These are phyloP conservation scores for Grosmannia serpens DNA, from an alignment of 2,329 filamentous ascomycete genomes.

Conservation along the genomic window DNA sequence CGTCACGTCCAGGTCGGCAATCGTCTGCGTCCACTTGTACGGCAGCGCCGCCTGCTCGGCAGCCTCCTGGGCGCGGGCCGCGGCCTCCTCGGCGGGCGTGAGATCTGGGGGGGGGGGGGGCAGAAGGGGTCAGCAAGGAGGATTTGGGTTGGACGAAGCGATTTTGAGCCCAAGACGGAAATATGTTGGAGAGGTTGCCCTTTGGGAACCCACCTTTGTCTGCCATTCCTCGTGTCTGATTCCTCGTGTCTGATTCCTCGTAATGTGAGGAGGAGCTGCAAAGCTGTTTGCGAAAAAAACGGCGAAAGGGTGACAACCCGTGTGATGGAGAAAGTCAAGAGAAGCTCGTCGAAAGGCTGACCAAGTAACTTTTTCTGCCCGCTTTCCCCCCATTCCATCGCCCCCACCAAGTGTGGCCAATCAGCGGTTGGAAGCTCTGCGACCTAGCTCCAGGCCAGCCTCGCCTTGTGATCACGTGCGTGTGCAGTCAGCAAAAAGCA, in stretches of 20 bases:
- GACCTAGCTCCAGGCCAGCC: neutral
- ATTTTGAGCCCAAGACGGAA: neutral
- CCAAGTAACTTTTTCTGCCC: neutral
- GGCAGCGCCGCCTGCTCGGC: constrained; percentile 84
- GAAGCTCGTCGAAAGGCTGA: neutral
- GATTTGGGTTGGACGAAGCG: too few relatives aligned
- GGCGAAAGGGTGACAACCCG: neutral
- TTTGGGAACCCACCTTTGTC: constrained; percentile 25
- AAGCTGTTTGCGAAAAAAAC: neutral
- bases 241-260: too few relatives aligned
- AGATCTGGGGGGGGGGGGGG: constrained; percentile 27
- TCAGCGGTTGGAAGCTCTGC: neutral
- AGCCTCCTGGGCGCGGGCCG: constrained; percentile 57
- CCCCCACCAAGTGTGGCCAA: neutral
- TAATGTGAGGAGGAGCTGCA: too few relatives aligned
- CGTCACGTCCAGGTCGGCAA: constrained; percentile 73
- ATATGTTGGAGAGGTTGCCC: too few relatives aligned
- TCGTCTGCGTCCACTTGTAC: constrained; percentile 96
- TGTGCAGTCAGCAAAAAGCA: too few relatives aligned
- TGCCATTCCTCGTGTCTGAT: constrained; percentile 21
- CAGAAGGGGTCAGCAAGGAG: neutral
- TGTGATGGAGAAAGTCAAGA: neutral
- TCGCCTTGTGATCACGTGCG: too few relatives aligned
- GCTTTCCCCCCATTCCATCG: neutral
- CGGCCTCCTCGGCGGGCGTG: constrained; percentile 44